A percentile compares a stretch with the other conserved stretches of the same genome.
Conservation (phyloP, 1,284 basidiomycete genomes). For the Blastosporella zonata region DNA sequence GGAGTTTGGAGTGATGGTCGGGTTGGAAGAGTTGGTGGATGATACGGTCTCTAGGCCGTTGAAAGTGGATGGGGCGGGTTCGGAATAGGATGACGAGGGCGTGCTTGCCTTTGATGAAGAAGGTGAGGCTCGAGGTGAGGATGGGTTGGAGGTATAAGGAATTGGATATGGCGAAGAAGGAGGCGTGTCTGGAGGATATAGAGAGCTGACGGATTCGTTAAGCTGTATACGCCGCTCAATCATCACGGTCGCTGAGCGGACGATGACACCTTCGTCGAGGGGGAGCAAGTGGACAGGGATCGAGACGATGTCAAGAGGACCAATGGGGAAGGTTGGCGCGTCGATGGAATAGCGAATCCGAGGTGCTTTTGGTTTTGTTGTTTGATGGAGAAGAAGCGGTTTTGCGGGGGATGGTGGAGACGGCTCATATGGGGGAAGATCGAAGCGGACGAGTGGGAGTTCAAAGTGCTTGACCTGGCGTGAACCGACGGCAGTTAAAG, state of each 20-base stretch:
- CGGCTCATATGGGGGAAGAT: conserved; percentile 41
- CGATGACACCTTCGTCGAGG: conserved; percentile 42
- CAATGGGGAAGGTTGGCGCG: conserved; percentile 45
- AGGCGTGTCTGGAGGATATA: conserved; percentile 22
- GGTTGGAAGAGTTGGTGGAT: conserved; percentile 38
- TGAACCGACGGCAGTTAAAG: conserved; percentile 61
- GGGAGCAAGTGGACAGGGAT: conserved; percentile 50
- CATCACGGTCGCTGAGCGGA: conserved; percentile 52
- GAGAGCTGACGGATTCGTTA: conserved; percentile 32
- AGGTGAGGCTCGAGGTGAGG: conserved; percentile 16
- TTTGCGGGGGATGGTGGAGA: conserved; percentile 29
- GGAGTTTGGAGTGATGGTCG: conserved; percentile 36
- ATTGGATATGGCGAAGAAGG: conserved; percentile 23
- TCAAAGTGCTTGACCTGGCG: conserved; percentile 68
- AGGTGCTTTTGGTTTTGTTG: conserved; percentile 44
- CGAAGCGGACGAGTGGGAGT: conserved; percentile 64
- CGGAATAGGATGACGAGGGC: conserved; percentile 27
- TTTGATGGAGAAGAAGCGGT: conserved; percentile 36
- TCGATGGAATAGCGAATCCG: conserved; percentile 48
- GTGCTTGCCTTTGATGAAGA: conserved; percentile 20
- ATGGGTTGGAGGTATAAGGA: conserved; percentile 24
- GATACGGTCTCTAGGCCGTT: conserved; percentile 26
- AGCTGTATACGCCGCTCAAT: conserved; percentile 57
- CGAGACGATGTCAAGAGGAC: conserved; percentile 56
- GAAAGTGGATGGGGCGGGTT: conserved; percentile 18